Evolutionary conservation across 2,329 filamentous ascomycete genomes (phyloP), one percentile per base, ranked within the genome.

Genomic region (Exophiala lecanii-corni): DNA sequence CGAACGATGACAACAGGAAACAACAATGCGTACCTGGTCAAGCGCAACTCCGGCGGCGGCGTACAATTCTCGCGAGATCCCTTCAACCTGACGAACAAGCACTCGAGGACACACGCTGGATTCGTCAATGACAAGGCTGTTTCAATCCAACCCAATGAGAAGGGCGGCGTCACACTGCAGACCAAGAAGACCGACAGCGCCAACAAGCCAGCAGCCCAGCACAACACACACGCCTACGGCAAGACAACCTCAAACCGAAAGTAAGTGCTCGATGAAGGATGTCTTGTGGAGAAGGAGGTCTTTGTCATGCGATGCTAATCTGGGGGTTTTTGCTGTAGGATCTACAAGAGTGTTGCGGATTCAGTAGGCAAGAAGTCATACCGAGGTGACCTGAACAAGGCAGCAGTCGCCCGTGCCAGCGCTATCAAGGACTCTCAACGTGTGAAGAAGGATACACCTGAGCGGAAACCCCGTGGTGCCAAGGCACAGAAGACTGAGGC

Each of bases 41-140:
- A 95, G 84, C 85, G 87, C 75, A 83, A 81, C 67, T 71, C 73
- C 61, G 76, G 76, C 63, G 89, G 86, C 64, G 85, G 86, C 68
- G 76, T 85, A 60, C 85, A 86, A 73, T 89, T 98, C 79, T 97
- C 91, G 60, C 85, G 86, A 61, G 91, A 97, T 68, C 87, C 89
- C 62, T 74, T 96, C 59, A 98, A 97, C 81, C 73, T 97, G 71
- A 78, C 74, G 69, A 97, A 96, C 84, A 76, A 83, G 73, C 84
- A 94, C 78, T 82, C 79, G 61, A 85, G 87, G 75, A 97, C 94
- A 83, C 80, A 95, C 72, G 86, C 86, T 62, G 92, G 92, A 64
- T 94, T 89, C 72, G 81, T 87, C 71, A 95, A 94, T 77, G 79
- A 83, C 69, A 92, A 95, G 88, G 89, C 92, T 60, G 74, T 97